Percentiles rank a stretch among this genome's conserved stretches.
phyloP scores from a whole-genome alignment of 164 flowering plant species.

The Aristolochia contorta region DNA sequence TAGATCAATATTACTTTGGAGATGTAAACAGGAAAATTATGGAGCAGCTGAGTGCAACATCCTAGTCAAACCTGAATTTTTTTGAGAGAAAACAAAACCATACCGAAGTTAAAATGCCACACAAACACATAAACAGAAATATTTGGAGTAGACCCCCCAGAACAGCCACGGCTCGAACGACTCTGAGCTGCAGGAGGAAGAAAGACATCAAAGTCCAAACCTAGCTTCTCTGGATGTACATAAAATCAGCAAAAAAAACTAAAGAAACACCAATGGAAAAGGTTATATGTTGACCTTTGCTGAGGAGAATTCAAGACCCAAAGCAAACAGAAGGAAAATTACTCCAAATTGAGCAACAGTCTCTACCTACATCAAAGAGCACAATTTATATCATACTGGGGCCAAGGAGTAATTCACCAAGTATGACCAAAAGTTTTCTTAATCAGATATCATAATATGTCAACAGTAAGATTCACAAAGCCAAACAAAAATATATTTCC shows the following conservation, averaged over 20 bases:
- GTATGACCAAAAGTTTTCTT: too few relatives aligned
- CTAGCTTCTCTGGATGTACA: too few relatives aligned
- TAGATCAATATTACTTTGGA: too few relatives aligned
- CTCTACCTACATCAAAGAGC: conserved; percentile 56
- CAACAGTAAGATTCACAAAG: too few relatives aligned
- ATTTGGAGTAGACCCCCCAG: conserved; percentile 89
- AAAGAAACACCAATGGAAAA: neutral
- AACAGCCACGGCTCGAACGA: conserved; percentile 96
- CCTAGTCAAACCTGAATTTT: neutral
- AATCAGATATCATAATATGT: too few relatives aligned
- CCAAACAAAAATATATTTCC: too few relatives aligned
- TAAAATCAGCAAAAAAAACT: too few relatives aligned
- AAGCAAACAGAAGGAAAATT: conserved; percentile 92
- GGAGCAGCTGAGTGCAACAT: too few relatives aligned
- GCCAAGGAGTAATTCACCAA: too few relatives aligned
- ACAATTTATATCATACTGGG: too few relatives aligned
- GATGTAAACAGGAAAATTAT: too few relatives aligned
- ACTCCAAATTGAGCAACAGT: conserved; percentile 99
- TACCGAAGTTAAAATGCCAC: conserved; percentile 87
- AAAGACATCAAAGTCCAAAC: neutral
- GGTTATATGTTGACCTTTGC: conserved; percentile 51
- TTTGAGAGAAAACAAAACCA: conserved; percentile 8
- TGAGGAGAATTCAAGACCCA: conserved; percentile 90
- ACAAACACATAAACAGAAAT: conserved; percentile 83
- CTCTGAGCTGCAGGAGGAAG: conserved; percentile 60